Evolutionary conservation across 805 yeast species (phyloP), one percentile per base, ranked within the genome.

Genomic region (Yarrowia yakushimensis): DNA sequence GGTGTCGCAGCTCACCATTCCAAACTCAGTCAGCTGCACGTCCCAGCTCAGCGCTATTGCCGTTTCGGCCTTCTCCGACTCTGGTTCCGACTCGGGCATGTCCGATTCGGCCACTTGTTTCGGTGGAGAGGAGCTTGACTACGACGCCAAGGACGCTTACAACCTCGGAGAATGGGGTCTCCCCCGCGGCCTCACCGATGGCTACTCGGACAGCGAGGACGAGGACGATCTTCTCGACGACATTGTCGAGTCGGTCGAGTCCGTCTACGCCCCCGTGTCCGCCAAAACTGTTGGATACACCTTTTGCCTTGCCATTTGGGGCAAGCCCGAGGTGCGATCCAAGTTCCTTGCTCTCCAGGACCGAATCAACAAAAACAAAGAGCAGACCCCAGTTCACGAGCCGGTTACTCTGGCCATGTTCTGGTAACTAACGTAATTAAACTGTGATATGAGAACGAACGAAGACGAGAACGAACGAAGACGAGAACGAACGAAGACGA

Each of bases 61-160:
- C 48, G 61, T 55, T 28, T 55, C 61, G 13, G 48, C 61, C 15
- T 55, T 55, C 23, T 55, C 61, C 46, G 61, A 55, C 61, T 39
- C 61, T n/a, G 59, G 59, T 52, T 52, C 59, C 59, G 61, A 55
- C 42, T 55, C 61, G 61, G 61, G 61, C 61, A 55, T 55, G 61
- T 55, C 61, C 61, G 61, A 55, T 22, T 55, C 61, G 46, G 61
- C 61, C 46, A 55, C 61, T 55, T 55, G 61, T 41, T 41, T 55
- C 48, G 61, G 48, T 28, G 61, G 28, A 45, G 48, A 55, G 37
- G 61, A 55, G 48, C 48, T 55, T 28, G 48, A 39, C 36, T 41
- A 28, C 48, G 37, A 55, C 48, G 48, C 30, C 48, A 55, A 55
- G 46, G 61, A 55, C 15, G 61, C 48, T 17, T 55, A 55, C 61